Evolutionary conservation across 2,329 filamentous ascomycete genomes (phyloP).

Genomic region (Apiospora hydei): DNA sequence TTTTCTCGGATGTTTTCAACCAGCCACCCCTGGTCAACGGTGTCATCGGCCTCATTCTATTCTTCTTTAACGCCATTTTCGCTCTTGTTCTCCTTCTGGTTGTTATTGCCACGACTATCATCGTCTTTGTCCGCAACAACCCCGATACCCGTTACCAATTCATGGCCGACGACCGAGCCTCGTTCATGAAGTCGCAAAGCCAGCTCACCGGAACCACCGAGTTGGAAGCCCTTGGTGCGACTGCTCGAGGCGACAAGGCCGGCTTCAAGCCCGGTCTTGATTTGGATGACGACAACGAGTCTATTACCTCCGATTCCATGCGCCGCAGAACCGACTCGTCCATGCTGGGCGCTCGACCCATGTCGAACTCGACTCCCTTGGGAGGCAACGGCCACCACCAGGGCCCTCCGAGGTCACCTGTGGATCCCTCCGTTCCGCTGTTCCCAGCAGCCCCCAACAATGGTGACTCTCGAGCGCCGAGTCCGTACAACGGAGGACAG

Average conservation of each 20-base stretch:
- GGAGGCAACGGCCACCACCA: conserved; percentile 30
- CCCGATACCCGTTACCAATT: conserved; percentile 87
- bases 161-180: conserved; percentile 87
- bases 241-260: conserved; percentile 76
- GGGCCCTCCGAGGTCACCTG: conserved; percentile 50
- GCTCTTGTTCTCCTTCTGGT: conserved; percentile 78
- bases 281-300: conserved; percentile 74
- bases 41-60: conserved; percentile 84
- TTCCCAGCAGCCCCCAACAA: conserved; percentile 49
- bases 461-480: conserved; percentile 38
- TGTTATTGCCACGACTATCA: conserved; percentile 69
- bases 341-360: conserved; percentile 23
- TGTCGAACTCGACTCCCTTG: conserved; percentile 1
- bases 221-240: conserved; percentile 82
- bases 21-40: conserved; percentile 80
- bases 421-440: conserved; percentile 58
- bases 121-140: conserved; percentile 83
- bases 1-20: conserved; percentile 84
- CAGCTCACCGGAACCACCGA: conserved; percentile 75
- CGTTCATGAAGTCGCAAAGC: conserved; percentile 89
- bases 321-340: conserved; percentile 47
- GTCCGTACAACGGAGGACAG: conserved; percentile 40
- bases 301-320: conserved; percentile 64
- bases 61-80: conserved; percentile 81
- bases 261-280: conserved; percentile 65